phyloP scores from a whole-genome alignment of 345 rosid species.

The Brassica napus region Da-Ae NC_063440.1:26689001-26689500 shows the following conservation, averaged over 20 bases:
- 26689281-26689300: constrained; percentile 67
- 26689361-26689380: constrained; percentile 78
- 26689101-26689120: constrained; percentile 38
- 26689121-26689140: constrained; percentile 25
- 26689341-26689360: constrained; percentile 50
- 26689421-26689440: background rate
- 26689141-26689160: constrained; percentile 8
- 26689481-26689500: background rate
- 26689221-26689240: constrained; percentile 34
- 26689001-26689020: constrained; percentile 50
- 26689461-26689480: background rate
- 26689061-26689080: background rate
- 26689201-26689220: constrained; percentile 38
- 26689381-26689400: constrained; percentile 40
- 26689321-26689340: constrained; percentile 55
- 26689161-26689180: background rate
- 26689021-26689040: background rate
- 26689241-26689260: constrained; percentile 43
- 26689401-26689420: constrained; percentile 5
- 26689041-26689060: constrained; percentile 18
- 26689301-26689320: constrained; percentile 49
- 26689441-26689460: background rate
- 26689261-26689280: constrained; percentile 75
- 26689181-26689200: background rate
- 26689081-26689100: constrained; percentile 79